These are phyloP conservation scores for Nothophoma quercina DNA, from an alignment of 2,329 filamentous ascomycete species.

Conservation along the genomic window DNA sequence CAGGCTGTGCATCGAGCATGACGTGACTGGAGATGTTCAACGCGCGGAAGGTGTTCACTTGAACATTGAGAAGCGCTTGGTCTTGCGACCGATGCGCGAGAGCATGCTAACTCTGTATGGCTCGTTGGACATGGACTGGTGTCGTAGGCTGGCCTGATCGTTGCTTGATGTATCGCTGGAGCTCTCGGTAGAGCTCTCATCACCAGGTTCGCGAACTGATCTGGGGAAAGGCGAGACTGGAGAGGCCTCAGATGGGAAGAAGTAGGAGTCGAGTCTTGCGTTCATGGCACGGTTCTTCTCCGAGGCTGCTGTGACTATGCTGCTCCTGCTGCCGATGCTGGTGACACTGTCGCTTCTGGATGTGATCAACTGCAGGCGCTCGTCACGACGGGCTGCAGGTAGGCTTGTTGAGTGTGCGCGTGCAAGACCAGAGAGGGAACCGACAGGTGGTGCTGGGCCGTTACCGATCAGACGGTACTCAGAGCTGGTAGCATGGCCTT, in stretches of 20 bases:
- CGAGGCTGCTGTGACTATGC: constrained; percentile 43
- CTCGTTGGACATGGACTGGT: constrained; percentile 40
- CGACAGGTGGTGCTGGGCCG: constrained; percentile 49
- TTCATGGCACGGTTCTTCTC: constrained; percentile 52
- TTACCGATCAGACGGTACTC: constrained; percentile 57
- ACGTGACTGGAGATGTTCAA: constrained; percentile 18
- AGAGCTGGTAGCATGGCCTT: constrained; percentile 49
- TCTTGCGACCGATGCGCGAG: constrained; percentile 45
- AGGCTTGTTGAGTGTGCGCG: constrained; percentile 50
- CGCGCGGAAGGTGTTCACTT: constrained; percentile 32
- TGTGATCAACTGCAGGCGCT: constrained; percentile 46
- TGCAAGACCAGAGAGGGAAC: constrained; percentile 48
- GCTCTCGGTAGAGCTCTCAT: constrained; percentile 38
- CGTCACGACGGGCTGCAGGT: constrained; percentile 47
- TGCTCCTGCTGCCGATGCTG: constrained; percentile 44
- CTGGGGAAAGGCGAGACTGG: constrained; percentile 36
- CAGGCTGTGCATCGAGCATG: constrained; percentile 28
- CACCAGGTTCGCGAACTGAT: constrained; percentile 39
- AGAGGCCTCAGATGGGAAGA: constrained; percentile 37
- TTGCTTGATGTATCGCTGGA: constrained; percentile 48
- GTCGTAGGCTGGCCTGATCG: constrained; percentile 39
- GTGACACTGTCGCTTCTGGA: constrained; percentile 47
- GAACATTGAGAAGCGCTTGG: constrained; percentile 51
- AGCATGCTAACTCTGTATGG: constrained; percentile 43
- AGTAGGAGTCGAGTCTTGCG: constrained; percentile 50